Percentiles rank a stretch among this genome's conserved stretches.
phyloP scores from a whole-genome alignment of 805 yeast species.

The Ogataea pini region DNA sequence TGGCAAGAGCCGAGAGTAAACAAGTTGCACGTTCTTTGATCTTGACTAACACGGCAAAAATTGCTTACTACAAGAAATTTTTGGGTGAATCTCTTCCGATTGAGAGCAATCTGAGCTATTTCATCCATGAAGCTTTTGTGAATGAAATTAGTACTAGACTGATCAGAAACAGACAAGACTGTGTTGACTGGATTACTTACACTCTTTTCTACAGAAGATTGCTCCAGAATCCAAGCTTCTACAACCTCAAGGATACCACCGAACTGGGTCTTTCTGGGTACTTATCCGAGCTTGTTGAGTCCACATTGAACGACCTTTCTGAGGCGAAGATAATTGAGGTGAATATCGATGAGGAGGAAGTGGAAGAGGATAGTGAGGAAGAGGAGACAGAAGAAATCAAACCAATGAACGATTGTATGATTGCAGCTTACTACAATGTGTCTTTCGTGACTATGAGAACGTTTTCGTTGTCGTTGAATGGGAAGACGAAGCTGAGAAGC shows the following conservation, averaged over 20 bases:
- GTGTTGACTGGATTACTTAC: conserved; percentile 87
- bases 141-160: conserved; percentile 71
- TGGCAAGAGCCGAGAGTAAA: conserved; percentile 33
- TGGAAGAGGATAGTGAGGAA: conserved; percentile 35
- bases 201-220: conserved; percentile 81
- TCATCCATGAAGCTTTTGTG: conserved; percentile 66
- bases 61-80: conserved; percentile 69
- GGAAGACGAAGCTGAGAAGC: conserved; percentile 57
- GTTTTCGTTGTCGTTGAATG: conserved; percentile 50
- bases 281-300: conserved; percentile 82
- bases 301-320: conserved; percentile 59
- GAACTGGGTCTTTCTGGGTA: conserved; percentile 75
- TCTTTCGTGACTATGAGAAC: conserved; percentile 68
- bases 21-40: conserved; percentile 49
- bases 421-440: conserved; percentile 72
- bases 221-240: conserved; percentile 82
- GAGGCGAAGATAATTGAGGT: conserved; percentile 65
- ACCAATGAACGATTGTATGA: conserved; percentile 70
- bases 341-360: conserved; percentile 40
- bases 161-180: conserved; percentile 72
- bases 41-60: conserved; percentile 54
- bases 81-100: conserved; percentile 75
- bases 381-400: conserved; percentile 45
- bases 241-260: conserved; percentile 69
- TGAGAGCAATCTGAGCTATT: conserved; percentile 68